phyloP scores from a whole-genome alignment of 2,329 filamentous ascomycete species.

The Coccinonectria pachysandricola region DNA sequence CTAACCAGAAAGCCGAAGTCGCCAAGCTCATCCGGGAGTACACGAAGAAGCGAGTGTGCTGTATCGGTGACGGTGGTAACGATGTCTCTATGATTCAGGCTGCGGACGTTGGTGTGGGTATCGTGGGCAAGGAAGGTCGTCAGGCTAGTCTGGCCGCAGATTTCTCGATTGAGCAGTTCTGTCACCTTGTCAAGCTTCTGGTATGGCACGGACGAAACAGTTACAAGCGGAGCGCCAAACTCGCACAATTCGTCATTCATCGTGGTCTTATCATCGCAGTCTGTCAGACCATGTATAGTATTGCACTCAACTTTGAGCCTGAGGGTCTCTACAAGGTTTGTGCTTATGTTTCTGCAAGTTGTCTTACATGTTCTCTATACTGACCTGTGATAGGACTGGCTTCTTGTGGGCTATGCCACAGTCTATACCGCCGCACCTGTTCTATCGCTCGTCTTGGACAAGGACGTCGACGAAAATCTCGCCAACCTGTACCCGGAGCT shows the following conservation, averaged over 20 bases:
- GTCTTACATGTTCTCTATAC: neutral
- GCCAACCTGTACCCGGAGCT: conserved; percentile 94
- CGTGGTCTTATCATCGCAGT: conserved; percentile 90
- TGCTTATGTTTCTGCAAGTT: too few relatives aligned
- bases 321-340: conserved; percentile 76
- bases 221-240: conserved; percentile 91
- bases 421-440: conserved; percentile 92
- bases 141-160: conserved; percentile 93
- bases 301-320: conserved; percentile 84
- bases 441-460: conserved; percentile 85
- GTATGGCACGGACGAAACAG: conserved; percentile 98
- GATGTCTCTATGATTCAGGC: conserved; percentile 99
- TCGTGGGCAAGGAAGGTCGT: conserved; percentile 93
- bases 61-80: conserved; percentile 95
- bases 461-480: conserved; percentile 86
- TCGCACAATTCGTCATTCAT: conserved; percentile 97
- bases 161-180: conserved; percentile 93
- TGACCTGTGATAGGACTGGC: conserved; percentile 58
- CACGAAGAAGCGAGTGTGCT: conserved; percentile 92
- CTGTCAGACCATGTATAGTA: conserved; percentile 95
- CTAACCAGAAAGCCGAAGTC: conserved; percentile 92
- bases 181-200: conserved; percentile 88
- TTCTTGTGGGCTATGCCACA: conserved; percentile 92
- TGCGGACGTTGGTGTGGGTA: conserved; percentile 93
- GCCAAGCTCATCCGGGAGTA: conserved; percentile 81